A percentile compares a stretch with the other conserved stretches of the same genome.
Conservation (phyloP, 306 rosid genomes). For the Cucumis cinereus region DNA sequence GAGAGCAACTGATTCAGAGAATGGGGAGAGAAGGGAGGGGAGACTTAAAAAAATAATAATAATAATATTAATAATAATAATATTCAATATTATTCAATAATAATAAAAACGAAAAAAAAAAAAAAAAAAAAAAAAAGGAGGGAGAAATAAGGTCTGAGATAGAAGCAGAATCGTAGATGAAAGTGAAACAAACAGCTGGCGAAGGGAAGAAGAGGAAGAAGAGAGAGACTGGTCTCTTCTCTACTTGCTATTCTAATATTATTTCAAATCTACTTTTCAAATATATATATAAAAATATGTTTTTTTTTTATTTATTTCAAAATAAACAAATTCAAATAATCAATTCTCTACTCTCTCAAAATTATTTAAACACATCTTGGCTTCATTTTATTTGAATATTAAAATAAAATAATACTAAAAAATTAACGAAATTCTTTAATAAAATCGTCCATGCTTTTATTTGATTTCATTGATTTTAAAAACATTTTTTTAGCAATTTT, state of each 20-base stretch:
- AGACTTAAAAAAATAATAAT: background rate
- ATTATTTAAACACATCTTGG: too few relatives aligned
- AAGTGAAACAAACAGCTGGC: constrained; percentile 12
- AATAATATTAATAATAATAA: too few relatives aligned
- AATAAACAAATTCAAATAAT: background rate
- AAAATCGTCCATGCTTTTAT: background rate
- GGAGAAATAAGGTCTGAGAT: background rate
- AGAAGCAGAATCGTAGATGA: constrained; percentile 1
- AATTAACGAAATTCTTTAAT: too few relatives aligned
- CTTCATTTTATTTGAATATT: background rate
- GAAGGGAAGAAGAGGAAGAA: background rate
- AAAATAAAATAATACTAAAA: too few relatives aligned
- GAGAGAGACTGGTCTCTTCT: background rate
- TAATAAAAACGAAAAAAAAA: background rate
- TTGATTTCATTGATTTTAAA: background rate
- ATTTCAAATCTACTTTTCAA: background rate
- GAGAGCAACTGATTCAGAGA: background rate
- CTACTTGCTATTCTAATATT: background rate
- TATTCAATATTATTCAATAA: background rate
- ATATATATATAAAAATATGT: background rate
- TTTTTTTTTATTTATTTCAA: too few relatives aligned
- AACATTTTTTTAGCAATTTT: background rate
- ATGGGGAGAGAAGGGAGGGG: background rate
- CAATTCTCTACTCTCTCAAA: too few relatives aligned
- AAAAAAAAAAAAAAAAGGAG: background rate